phyloP scores from a whole-genome alignment of 164 flowering plant genomes.

The Magnolia changhungtana region DNA sequence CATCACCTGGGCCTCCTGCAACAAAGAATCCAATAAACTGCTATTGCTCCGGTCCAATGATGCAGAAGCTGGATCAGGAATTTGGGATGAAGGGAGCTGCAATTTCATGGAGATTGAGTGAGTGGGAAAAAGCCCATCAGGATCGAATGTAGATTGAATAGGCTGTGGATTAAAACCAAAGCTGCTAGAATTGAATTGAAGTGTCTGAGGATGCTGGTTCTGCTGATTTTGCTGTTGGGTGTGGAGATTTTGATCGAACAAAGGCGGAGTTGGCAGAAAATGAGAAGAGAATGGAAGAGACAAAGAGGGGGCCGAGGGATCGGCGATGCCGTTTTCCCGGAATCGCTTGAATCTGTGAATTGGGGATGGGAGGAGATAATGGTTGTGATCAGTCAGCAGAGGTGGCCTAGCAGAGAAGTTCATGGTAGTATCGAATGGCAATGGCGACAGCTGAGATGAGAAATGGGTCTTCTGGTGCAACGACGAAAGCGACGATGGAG shows the following conservation, averaged over 20 bases:
- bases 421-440: constrained; percentile 16
- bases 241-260: constrained; percentile 15
- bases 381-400: constrained; percentile 3
- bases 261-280: constrained; percentile 4
- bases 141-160: constrained; percentile 14
- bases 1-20: constrained; percentile 36
- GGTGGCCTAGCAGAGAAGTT: constrained; percentile 7
- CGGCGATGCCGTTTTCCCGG: constrained; percentile 6
- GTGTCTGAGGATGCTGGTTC: neutral
- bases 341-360: constrained; percentile 19
- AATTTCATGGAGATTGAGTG: constrained; percentile 13
- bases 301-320: constrained; percentile 13
- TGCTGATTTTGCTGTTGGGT: constrained; percentile 3
- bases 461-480: constrained; percentile 17
- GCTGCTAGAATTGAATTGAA: constrained; percentile 17
- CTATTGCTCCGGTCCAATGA: constrained; percentile 9
- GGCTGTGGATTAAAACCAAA: constrained; percentile 13
- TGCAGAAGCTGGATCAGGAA: constrained; percentile 8
- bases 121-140: constrained; percentile 6
- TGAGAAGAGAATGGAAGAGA: constrained; percentile 1
- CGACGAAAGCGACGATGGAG: constrained; percentile 2
- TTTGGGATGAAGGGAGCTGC: constrained; percentile 49
- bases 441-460: constrained; percentile 16
- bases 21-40: constrained; percentile 42
- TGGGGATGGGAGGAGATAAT: constrained; percentile 10